Base-by-base conservation (phyloP, 495 filamentous ascomycete genomes). In the Bryoglossum gracile region DNA sequence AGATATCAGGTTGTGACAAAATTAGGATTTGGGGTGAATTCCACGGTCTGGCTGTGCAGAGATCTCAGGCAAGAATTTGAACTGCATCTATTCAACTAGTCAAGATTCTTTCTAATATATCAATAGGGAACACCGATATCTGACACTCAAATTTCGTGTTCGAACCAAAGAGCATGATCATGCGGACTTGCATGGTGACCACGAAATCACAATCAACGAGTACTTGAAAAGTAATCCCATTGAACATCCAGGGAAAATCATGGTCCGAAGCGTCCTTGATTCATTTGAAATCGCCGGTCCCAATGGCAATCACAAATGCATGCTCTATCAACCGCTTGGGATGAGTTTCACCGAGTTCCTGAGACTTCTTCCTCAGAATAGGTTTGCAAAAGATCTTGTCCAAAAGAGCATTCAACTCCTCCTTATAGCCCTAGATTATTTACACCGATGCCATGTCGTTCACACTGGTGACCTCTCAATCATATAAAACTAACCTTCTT, bases 1-100 rank as follows among this genome's bases (percentile, higher is more conserved):
- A 67, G 65, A 28, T 80, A 79, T 48, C 59, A 74, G 50, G 61
- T 78, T 30, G 48, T 73, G 3, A 67, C 66, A 4, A 80, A 80
- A 57, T 65, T 78, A 28, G 76, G 77, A 13, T 78, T 67, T 50
- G 75, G 76, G 32, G 51, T 70, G 6, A 66, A 63, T 36, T 80
- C 75, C 18, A 80, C 75, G 4, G 70, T 66, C 10, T 78, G 74
- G 74, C 64, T 80, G 21, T 69, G 67, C 42, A 65, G 66, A 23
- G 74, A 78, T 65, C 62, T 79, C 41, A 57, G 63, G 68, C 68
- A 63, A 55, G 68, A 46, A 55, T 28, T 38, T 50, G 28, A 43
- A 50, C 46, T 46, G 16, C 38, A 44, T 50, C 24, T 46, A 50
- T 49, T 61, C 14, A 52, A 52, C 24, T 47, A 40, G 9, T 52